Evolutionary conservation across 2,329 filamentous ascomycete species (phyloP), one percentile per base, ranked within the genome.

Genomic region (Stemphylium lycopersici): DNA sequence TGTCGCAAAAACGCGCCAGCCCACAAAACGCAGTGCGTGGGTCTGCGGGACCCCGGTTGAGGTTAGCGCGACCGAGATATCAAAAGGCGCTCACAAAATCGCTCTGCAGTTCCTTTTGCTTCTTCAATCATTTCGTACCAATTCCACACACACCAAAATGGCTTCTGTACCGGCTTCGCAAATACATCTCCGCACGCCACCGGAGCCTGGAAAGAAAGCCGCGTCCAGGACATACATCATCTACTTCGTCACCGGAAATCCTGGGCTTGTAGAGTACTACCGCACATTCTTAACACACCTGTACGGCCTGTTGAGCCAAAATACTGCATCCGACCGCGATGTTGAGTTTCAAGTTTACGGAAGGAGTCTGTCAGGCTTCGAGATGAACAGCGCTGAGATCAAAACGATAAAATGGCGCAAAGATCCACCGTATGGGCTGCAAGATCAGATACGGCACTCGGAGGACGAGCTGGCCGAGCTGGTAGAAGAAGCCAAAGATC

Each of bases 181-280:
- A 18, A 69, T 71, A 6, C 55, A 70, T 48, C 62, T 71, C 7
- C 59, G 55, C 31, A 59, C 63, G 0, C 65, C 67, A 10, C 55
- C 59, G 0, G 59, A 66, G 24, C 55, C 64, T 0, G 59, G 58
- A 3, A 58, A 61, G 26, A 70, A 68, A 51, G 41, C 55, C 6
- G 58, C 66, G 2, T 48, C 57, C 4, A 56, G 52, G 41, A 69
- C 63, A 37, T 76, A 78, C 56, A 82, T 92, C 44, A 77, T 93
- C 62, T 91, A 86, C 77, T 88, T 90, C 73, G 81, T 93, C 36
- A 84, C 88, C 24, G 90, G 90, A 16, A 93, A 93, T 61, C 90
- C 90, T 4, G 90, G 90, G 4, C 79, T 91, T 15, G 83, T 92
- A 45, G 84, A 82, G 51, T 93, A 90, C 80, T 93, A 93, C 74